Conservation (phyloP, 257 asterid species). For the Fraxinus excelsior region DNA sequence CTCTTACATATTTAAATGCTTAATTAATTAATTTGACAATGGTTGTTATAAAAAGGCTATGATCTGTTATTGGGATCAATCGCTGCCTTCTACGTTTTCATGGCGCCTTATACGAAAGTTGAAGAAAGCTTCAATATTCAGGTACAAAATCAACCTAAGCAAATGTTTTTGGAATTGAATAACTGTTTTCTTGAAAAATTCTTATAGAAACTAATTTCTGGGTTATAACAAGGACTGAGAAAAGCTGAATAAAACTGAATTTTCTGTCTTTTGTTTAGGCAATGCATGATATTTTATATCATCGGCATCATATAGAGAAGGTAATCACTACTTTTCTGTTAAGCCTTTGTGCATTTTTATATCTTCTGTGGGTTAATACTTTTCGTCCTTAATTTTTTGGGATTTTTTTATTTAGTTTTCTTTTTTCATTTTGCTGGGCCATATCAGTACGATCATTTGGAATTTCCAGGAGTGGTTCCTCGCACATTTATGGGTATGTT, state of each 20-base stretch:
- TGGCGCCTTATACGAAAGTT: slow-evolving; percentile 92
- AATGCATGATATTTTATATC: slow-evolving; percentile 86
- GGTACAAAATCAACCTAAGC: slow-evolving; percentile 36
- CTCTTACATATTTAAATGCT: background rate
- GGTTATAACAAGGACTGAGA: background rate
- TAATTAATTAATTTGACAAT: slow-evolving; percentile 17
- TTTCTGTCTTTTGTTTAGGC: slow-evolving; percentile 53
- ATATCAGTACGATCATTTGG: slow-evolving; percentile 90
- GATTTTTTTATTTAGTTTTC: background rate
- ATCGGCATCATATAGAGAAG: slow-evolving; percentile 67
- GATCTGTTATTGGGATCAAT: slow-evolving; percentile 83
- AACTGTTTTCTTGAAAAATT: slow-evolving; percentile 14
- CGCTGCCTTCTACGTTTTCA: slow-evolving; percentile 80
- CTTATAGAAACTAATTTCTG: background rate
- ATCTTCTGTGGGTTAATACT: background rate
- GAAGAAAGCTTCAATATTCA: slow-evolving; percentile 98
- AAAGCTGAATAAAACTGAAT: slow-evolving; percentile 4
- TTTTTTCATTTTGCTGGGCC: slow-evolving; percentile 21
- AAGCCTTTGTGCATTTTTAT: slow-evolving; percentile 5
- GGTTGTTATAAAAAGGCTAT: slow-evolving; percentile 49
- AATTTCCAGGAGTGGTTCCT: slow-evolving; percentile 96
- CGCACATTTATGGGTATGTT: slow-evolving; percentile 86
- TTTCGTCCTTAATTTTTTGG: background rate
- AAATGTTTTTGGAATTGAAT: background rate
- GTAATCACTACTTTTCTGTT: slow-evolving; percentile 40